Evolutionary conservation across 2,329 filamentous ascomycete species (phyloP).

Genomic region (Chaetomium strumarium): DNA sequence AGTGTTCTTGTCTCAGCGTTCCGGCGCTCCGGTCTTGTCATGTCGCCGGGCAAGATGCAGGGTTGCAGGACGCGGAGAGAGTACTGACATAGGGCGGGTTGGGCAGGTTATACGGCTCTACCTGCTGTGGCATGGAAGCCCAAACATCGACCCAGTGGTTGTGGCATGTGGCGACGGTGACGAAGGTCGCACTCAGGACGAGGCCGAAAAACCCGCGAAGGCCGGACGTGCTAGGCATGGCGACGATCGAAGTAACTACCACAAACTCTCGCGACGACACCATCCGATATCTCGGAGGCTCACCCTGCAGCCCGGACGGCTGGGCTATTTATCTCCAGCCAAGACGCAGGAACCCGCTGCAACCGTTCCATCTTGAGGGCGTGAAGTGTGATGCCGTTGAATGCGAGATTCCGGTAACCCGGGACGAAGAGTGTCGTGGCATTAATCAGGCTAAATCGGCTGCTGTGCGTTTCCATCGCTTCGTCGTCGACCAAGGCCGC

Average conservation of each 20-base stretch:
- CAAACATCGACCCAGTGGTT: conserved; percentile 56
- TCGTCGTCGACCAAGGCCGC: neutral
- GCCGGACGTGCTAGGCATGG: conserved; percentile 10
- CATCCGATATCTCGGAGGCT: neutral
- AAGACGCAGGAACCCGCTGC: conserved; percentile 16
- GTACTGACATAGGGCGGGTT: conserved; percentile 47
- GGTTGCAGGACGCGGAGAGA: neutral
- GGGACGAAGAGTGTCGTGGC: conserved; percentile 10
- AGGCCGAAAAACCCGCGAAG: conserved; percentile 17
- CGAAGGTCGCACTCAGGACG: conserved; percentile 11
- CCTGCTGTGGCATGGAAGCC: conserved; percentile 58
- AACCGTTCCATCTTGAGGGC: conserved; percentile 5
- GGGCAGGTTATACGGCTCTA: conserved; percentile 54
- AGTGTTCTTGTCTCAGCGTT: neutral
- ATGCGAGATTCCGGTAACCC: conserved; percentile 10
- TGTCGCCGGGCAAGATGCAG: neutral
- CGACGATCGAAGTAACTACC: neutral
- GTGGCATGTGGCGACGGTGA: conserved; percentile 17
- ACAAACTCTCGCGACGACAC: neutral
- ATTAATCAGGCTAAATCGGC: conserved; percentile 22
- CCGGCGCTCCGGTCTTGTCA: neutral
- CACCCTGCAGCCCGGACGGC: neutral
- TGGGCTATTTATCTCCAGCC: conserved; percentile 7
- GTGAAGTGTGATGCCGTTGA: conserved; percentile 1
- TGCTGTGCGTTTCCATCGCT: conserved; percentile 6